These are phyloP conservation scores for Aspergillus biplanus DNA, from an alignment of 495 filamentous ascomycete species.

Conservation along the genomic window DNA sequence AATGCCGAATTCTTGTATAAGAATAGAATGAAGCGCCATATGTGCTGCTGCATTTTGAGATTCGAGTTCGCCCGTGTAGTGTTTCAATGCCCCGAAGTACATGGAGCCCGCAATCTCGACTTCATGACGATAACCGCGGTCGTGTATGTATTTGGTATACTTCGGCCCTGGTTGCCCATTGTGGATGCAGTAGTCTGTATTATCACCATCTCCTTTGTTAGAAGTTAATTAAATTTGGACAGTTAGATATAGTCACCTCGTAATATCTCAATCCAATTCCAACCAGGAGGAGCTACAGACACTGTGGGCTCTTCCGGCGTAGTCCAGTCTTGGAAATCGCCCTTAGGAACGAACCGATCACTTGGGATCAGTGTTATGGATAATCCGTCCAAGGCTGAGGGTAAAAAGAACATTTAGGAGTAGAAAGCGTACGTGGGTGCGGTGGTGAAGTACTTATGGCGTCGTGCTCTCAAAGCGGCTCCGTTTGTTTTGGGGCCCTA, in stretches of 20 bases:
- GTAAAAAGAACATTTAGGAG: no score
- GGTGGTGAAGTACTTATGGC: no score
- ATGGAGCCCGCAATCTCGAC: constrained; percentile 23
- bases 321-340: constrained; percentile 29
- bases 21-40: constrained; percentile 29
- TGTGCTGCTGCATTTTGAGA: constrained; percentile 38
- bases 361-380: no score
- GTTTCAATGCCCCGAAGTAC: constrained; percentile 21
- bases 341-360: background rate
- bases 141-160: constrained; percentile 27
- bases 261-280: constrained; percentile 37
- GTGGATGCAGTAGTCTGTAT: constrained; percentile 31
- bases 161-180: constrained; percentile 22
- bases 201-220: background rate
- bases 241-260: constrained; percentile 26
- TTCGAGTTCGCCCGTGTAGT: constrained; percentile 24
- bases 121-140: constrained; percentile 30
- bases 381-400: no score
- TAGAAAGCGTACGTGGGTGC: no score
- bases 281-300: constrained; percentile 18
- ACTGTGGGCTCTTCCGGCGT: constrained; percentile 33
- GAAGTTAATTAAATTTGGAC: background rate
- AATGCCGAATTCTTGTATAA: constrained; percentile 17
- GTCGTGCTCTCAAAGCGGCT: no score
- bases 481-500: no score